Evolutionary conservation across 768 basidiomycete species (phyloP).

Genomic region (Coprinellus micaceus): DNA sequence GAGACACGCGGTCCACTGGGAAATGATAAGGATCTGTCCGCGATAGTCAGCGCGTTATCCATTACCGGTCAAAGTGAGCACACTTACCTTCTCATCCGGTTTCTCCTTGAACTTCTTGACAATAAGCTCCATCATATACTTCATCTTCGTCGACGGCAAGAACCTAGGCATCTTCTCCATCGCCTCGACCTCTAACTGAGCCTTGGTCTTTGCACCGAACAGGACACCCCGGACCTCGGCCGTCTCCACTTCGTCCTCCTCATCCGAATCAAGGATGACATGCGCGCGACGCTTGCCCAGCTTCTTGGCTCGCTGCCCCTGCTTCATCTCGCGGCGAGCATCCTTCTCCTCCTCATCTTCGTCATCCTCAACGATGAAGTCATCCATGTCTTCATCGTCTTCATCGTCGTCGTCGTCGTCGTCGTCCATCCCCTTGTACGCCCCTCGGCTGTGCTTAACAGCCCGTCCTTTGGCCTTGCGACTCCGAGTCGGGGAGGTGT

Average conservation of each 20-base stretch:
- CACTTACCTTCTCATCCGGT: constrained; percentile 58
- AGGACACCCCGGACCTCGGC: constrained; percentile 41
- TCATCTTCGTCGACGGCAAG: constrained; percentile 74
- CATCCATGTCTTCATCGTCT: constrained; percentile 41
- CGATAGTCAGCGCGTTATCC: background rate
- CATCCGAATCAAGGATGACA: constrained; percentile 44
- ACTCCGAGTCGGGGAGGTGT: background rate
- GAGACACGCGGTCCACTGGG: constrained; percentile 68
- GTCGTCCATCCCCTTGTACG: background rate
- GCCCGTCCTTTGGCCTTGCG: constrained; percentile 4
- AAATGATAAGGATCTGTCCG: constrained; percentile 56
- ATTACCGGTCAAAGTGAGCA: background rate
- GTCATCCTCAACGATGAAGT: constrained; percentile 50
- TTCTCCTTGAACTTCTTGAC: constrained; percentile 38
- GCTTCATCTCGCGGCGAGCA: constrained; percentile 32
- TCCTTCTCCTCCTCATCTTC: constrained; percentile 57
- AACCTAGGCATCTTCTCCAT: constrained; percentile 51
- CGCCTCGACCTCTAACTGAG: constrained; percentile 24
- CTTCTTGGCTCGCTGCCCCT: constrained; percentile 23
- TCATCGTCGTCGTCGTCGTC: constrained; percentile 21
- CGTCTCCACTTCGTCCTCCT: constrained; percentile 31
- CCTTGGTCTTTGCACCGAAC: constrained; percentile 32
- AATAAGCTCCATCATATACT: constrained; percentile 62
- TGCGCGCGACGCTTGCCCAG: constrained; percentile 30
- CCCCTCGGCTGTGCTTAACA: background rate